Evolutionary conservation across 768 basidiomycete genomes (phyloP).

Genomic region (Hygrocybe punicea): DNA sequence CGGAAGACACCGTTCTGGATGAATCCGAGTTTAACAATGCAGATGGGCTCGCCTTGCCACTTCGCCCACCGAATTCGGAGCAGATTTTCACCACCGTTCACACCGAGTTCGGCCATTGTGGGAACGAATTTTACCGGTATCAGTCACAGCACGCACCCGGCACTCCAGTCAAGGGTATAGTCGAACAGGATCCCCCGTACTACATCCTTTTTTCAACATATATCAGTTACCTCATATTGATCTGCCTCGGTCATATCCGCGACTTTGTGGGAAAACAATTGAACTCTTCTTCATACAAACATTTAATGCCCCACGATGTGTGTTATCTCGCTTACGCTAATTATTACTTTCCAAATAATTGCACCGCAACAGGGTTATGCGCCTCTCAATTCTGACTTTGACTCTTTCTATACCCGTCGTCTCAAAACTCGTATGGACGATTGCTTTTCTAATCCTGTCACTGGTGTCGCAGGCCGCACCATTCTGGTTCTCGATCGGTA

Average conservation of each 20-base stretch:
- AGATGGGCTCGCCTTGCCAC: constrained; percentile 59
- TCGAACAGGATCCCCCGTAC: constrained; percentile 85
- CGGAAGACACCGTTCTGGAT: constrained; percentile 62
- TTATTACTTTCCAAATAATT: constrained; percentile 5
- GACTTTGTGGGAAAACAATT: constrained; percentile 94
- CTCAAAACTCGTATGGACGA: constrained; percentile 93
- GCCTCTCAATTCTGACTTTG: constrained; percentile 95
- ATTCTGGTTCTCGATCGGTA: constrained; percentile 81
- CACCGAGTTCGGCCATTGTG: constrained; percentile 90
- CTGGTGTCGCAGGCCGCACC: constrained; percentile 93
- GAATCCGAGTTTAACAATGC: constrained; percentile 49
- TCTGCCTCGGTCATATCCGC: constrained; percentile 85
- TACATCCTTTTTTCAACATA: constrained; percentile 91
- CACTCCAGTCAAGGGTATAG: constrained; percentile 47
- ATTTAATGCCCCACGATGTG: constrained; percentile 82
- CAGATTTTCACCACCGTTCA: constrained; percentile 77
- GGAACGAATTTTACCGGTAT: constrained; percentile 69
- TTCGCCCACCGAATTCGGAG: constrained; percentile 73
- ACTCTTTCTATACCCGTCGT: constrained; percentile 97
- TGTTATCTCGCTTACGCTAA: constrained; percentile 33
- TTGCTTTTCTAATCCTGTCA: constrained; percentile 89
- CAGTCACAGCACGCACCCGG: constrained; percentile 58
- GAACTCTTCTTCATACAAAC: constrained; percentile 62
- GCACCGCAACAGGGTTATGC: constrained; percentile 79
- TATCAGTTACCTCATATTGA: constrained; percentile 89